Evolutionary conservation across 2,329 filamentous ascomycete genomes (phyloP), one percentile per base, ranked within the genome.

Genomic region (Colletotrichum plurivorum): DNA sequence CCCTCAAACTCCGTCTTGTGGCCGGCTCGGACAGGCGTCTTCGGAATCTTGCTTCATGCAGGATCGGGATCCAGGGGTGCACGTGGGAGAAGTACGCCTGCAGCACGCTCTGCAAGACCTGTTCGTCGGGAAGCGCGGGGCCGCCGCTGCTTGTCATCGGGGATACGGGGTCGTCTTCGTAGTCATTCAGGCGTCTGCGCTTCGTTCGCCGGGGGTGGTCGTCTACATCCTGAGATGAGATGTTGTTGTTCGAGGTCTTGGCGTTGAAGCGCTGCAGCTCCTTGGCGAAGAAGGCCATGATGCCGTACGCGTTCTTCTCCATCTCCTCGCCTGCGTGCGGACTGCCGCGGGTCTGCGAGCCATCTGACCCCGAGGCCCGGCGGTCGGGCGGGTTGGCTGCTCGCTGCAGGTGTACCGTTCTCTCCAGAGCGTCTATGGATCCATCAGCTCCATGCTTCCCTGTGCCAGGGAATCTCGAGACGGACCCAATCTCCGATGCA

Each of bases 21-120:
- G 31, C 9, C 31, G 73, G 60, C 25, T 77, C 69, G 5, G 59
- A 18, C 2, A 80, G 57, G 2, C 76, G 73, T 13, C 62, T 58
- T 0, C 75, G 74, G 25, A 79, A 76, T 1, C 76, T 68, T n/a
- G 62, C 72, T 60, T 80, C 74, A 60, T 81, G 79, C 7, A 81
- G 60, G 49, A 81, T 78, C 0, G 79, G 80, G n/a, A 80, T 80
- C 77, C 80, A 83, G 0, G 80, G 80, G 49, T 82, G 80, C 1
- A 82, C 75, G 13, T 75, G 70, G 8, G 69, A 68, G 63, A 82
- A 82, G 66, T 82, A 81, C 5, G 77, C 73, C n/a, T 75, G 71
- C 1, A 81, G 62, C 0, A 79, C 55, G 15, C 72, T 63, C 10
- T 77, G 68, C 1, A 79, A 7, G 3, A 73, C 16, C 10, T 76